Conservation (phyloP, 2,329 filamentous ascomycete genomes). For the Tolypocladium pustulatum region DNA sequence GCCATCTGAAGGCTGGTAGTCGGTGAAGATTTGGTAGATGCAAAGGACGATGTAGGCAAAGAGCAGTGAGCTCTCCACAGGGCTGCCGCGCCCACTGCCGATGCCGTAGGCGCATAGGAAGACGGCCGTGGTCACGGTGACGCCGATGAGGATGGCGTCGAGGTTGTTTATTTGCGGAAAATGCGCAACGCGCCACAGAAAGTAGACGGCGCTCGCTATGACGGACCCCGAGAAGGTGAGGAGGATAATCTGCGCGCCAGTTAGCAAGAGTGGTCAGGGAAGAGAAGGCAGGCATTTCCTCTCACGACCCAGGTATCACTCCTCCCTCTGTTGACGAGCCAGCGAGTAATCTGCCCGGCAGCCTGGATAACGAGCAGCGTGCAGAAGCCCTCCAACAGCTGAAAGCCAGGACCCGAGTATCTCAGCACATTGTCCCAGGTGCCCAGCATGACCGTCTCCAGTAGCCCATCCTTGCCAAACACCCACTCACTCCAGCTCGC, state of each 20-base stretch:
- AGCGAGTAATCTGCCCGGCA: conserved; percentile 85
- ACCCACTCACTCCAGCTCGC: conserved; percentile 72
- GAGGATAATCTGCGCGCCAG: conserved; percentile 63
- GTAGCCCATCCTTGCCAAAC: conserved; percentile 73
- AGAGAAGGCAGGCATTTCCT: conserved; percentile 7
- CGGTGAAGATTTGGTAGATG: conserved; percentile 98
- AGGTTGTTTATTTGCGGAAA: conserved; percentile 91
- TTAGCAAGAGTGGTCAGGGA: conserved; percentile 18
- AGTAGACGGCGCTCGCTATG: conserved; percentile 90
- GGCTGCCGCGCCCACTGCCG: conserved; percentile 84
- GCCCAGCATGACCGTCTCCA: conserved; percentile 72
- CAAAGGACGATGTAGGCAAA: conserved; percentile 98
- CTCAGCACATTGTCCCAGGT: conserved; percentile 80
- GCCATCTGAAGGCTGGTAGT: conserved; percentile 78
- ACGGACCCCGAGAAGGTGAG: conserved; percentile 81
- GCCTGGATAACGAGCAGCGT: conserved; percentile 93
- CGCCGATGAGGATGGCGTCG: conserved; percentile 85
- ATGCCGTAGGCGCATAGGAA: conserved; percentile 93
- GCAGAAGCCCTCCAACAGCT: conserved; percentile 92
- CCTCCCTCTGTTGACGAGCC: conserved; percentile 84
- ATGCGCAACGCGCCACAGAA: conserved; percentile 86
- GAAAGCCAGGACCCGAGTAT: conserved; percentile 90
- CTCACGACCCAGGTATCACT: conserved; percentile 95
- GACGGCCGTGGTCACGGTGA: conserved; percentile 82
- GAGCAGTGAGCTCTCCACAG: conserved; percentile 86